Percentiles rank a stretch among this genome's conserved stretches.
Evolutionary conservation across 805 yeast genomes (phyloP).

Genomic region (Metschnikowia lunata): DNA sequence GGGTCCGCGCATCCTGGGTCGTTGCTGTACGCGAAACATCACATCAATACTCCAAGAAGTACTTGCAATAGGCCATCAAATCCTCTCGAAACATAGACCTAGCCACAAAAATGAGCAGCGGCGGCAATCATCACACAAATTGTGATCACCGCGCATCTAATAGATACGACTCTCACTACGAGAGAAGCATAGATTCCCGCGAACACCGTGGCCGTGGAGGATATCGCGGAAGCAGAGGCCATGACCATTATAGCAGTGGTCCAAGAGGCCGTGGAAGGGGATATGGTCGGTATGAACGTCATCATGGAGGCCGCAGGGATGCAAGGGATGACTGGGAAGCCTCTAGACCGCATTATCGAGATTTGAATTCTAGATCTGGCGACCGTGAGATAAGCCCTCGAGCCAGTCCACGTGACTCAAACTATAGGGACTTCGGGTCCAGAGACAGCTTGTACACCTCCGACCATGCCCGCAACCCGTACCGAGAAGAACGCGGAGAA

Average conservation of each 20-base stretch:
- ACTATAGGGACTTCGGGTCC: not conserved
- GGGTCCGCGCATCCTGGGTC: too few relatives aligned
- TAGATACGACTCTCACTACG: conserved; percentile 9
- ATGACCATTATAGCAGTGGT: conserved; percentile 9
- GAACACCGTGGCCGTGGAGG: conserved; percentile 20
- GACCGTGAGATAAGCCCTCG: not conserved
- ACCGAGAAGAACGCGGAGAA: not conserved
- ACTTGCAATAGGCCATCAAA: too few relatives aligned
- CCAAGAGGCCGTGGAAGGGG: conserved; percentile 18
- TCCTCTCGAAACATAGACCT: too few relatives aligned
- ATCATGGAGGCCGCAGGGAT: not conserved
- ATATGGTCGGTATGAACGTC: conserved; percentile 1
- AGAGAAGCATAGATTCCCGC: conserved; percentile 6
- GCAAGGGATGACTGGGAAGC: not conserved
- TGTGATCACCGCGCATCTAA: conserved; percentile 5
- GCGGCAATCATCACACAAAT: conserved; percentile 2
- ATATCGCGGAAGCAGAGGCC: conserved; percentile 19
- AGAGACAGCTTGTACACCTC: not conserved
- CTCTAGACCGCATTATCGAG: not conserved
- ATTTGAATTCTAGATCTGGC: not conserved
- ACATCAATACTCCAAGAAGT: too few relatives aligned
- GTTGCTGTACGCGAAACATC: too few relatives aligned
- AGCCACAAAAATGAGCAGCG: conserved; percentile 2
- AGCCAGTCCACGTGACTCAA: not conserved
- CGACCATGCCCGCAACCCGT: not conserved